A percentile compares a stretch with the other conserved stretches of the same genome.
phyloP scores from a whole-genome alignment of 148 eudicot genomes.

The Fagopyrum homotropicum region DNA sequence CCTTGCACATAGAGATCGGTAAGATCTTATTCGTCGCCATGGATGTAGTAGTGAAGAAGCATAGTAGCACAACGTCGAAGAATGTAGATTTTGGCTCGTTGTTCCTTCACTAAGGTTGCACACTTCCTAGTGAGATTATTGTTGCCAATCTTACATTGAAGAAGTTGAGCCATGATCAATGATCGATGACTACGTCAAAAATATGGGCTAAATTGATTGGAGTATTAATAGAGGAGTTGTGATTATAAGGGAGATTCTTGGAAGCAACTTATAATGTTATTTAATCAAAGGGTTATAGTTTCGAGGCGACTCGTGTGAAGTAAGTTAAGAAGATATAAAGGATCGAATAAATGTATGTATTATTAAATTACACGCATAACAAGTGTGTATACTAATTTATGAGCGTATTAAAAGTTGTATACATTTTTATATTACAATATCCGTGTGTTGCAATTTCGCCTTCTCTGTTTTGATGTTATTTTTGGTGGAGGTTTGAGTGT shows the following conservation, averaged over 20 bases:
- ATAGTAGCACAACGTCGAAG: slow-evolving; percentile 86
- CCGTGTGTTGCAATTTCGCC: no score
- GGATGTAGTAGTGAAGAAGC: slow-evolving; percentile 81
- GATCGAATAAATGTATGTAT: neutral
- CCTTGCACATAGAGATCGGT: neutral
- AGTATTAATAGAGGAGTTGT: neutral
- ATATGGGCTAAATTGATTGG: neutral
- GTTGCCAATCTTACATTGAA: neutral
- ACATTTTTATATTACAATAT: no score
- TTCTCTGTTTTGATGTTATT: no score
- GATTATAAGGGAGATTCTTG: neutral
- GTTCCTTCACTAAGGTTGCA: slow-evolving; percentile 69
- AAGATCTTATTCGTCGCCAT: slow-evolving; percentile 45
- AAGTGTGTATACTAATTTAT: no score
- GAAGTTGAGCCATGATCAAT: neutral
- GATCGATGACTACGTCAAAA: neutral
- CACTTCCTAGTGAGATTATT: slow-evolving; percentile 51
- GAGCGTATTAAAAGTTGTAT: no score
- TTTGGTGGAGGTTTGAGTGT: no score
- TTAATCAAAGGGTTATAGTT: neutral
- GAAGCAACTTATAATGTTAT: neutral
- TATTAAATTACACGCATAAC: no score
- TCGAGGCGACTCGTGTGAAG: neutral
- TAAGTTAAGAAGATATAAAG: neutral
- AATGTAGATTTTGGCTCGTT: slow-evolving; percentile 68